Base-by-base conservation (phyloP, 768 basidiomycete genomes). In the Pleurotus citrinopileatus region DNA sequence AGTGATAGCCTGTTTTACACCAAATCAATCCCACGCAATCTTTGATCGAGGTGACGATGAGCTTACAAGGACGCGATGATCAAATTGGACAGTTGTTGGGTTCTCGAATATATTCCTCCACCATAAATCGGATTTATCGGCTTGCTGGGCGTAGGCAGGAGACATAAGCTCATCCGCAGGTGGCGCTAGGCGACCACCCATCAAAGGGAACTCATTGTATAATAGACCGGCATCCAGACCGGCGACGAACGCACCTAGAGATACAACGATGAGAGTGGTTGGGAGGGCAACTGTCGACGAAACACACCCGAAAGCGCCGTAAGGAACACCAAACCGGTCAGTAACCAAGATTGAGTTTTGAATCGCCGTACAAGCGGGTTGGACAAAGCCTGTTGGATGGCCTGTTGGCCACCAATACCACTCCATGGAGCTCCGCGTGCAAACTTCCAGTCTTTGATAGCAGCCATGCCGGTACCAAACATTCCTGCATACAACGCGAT, bases 171-270 rank as follows among this genome's bases (percentile, higher is more conserved):
- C 97, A 32, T 86, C 81, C 5, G 73, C 57, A 0, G 94, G 94
- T 2, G 97, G 97, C 3, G 82, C 80, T 13, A 98, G 68, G 13
- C 84, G 79, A 5, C 89, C 94, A 32, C 93, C 96, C 96, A 99
- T 99, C 3, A 88, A 71, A 0, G 97, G 97, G 73, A 97, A 99
- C 65, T 98, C 96, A 65, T 99, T 99, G 72, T 98, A 98, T n/a
- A 94, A 67, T 52, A 99, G 71, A 12, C 97, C 97, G 1, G 97
- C 97, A 67, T 99, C 97, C 38, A 99, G 77, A 12, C 97, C 97
- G 32, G 97, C 97, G 25, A 99, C 97, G 62, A 99, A 98, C 3
- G 97, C 97, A 48, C 97, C 96, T 96, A 65, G 1, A 51, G 42
- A 42, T 1, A 46, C 20, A 23, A 25, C 17, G 29, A 20, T 37